Evolutionary conservation across 345 rosid genomes (phyloP).

Genomic region (Aegle marmelos): DNA sequence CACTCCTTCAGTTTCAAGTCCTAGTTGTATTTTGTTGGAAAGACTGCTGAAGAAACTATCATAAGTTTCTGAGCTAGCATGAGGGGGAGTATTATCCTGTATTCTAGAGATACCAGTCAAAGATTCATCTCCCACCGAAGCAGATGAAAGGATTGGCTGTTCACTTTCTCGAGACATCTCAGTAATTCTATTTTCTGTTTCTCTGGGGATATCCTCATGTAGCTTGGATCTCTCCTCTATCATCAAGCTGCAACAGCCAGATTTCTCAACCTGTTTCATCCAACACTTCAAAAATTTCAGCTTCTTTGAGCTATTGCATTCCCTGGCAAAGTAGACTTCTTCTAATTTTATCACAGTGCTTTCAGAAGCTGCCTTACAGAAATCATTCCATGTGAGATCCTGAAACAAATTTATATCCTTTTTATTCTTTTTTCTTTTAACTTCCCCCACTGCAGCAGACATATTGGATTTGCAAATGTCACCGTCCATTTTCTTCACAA

Average conservation of each 20-base stretch:
- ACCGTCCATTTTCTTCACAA: conserved; percentile 12
- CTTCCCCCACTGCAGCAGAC: conserved; percentile 16
- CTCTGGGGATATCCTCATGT: conserved; percentile 30
- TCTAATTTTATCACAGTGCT: conserved; percentile 53
- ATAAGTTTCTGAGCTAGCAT: conserved; percentile 39
- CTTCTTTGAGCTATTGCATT: conserved; percentile 57
- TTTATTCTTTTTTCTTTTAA: conserved; percentile 41
- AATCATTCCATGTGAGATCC: conserved; percentile 56
- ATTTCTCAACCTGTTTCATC: conserved; percentile 71
- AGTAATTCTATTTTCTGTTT: conserved; percentile 30
- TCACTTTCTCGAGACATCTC: conserved; percentile 49
- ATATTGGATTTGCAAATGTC: conserved; percentile 5
- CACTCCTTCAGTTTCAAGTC: conserved; percentile 70
- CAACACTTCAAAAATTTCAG: conserved; percentile 86
- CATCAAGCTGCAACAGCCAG: conserved; percentile 30
- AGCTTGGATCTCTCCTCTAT: conserved; percentile 26
- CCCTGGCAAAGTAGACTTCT: conserved; percentile 52
- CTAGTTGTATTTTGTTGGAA: conserved; percentile 62
- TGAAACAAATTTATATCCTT: conserved; percentile 30
- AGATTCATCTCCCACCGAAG: conserved; percentile 60
- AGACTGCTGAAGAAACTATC: conserved; percentile 59
- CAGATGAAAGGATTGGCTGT: conserved; percentile 43
- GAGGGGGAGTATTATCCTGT: conserved; percentile 49
- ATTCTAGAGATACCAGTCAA: conserved; percentile 49
- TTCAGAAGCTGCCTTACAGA: conserved; percentile 50